A percentile compares a stretch with the other conserved stretches of the same genome.
Conservation (phyloP, 352 stramenopile species). For the Phytophthora brassicae region DNA sequence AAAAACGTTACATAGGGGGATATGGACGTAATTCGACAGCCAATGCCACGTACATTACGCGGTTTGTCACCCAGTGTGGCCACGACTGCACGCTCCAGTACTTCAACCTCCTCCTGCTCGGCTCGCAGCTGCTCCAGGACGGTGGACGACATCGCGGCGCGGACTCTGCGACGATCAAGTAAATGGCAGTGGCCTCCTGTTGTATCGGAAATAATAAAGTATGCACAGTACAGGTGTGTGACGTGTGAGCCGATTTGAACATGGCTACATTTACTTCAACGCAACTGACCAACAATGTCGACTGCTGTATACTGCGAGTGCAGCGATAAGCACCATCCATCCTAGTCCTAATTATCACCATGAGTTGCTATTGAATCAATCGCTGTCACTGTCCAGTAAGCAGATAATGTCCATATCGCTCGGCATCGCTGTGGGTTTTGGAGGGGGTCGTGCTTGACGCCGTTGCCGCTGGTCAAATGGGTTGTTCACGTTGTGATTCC, state of each 20-base stretch:
- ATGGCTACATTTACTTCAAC: slow-evolving; percentile 21
- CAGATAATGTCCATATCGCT: slow-evolving; percentile 70
- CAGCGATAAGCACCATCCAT: too few species aligned
- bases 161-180: slow-evolving; percentile 1
- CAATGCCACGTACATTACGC: slow-evolving; percentile 61
- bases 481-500: slow-evolving; percentile 59
- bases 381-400: slow-evolving; percentile 80
- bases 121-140: slow-evolving; percentile 82
- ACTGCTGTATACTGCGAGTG: slow-evolving; percentile 1
- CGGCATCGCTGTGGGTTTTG: slow-evolving; percentile 22
- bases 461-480: slow-evolving; percentile 46
- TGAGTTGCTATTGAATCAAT: slow-evolving; percentile 31
- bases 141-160: slow-evolving; percentile 72
- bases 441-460: slow-evolving; percentile 17
- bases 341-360: slow-evolving; percentile 21
- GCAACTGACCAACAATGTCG: neutral
- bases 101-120: slow-evolving; percentile 82
- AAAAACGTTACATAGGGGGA: neutral
- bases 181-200: slow-evolving; percentile 1
- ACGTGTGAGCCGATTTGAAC: neutral
- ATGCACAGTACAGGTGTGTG: slow-evolving; percentile 5
- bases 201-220: slow-evolving; percentile 24
- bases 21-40: neutral
- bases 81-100: slow-evolving; percentile 70
- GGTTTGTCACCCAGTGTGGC: slow-evolving; percentile 76